Conservation (phyloP, 2,329 filamentous ascomycete genomes). For the Aspergillus fructus region DNA sequence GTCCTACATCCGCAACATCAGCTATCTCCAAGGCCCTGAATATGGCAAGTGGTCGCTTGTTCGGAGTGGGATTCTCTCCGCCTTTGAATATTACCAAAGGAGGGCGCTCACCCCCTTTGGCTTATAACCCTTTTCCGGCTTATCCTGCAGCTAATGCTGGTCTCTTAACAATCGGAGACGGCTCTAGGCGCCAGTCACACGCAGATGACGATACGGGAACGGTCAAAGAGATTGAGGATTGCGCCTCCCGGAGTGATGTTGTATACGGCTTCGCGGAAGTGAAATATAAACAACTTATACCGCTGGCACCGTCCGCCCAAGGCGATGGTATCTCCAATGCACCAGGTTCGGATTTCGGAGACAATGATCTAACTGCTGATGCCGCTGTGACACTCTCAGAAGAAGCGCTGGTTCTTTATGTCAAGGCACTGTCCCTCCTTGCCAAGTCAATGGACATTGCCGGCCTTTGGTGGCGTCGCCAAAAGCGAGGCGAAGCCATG, state of each 20-base stretch:
- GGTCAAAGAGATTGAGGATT: conserved; percentile 82
- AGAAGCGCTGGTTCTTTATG: conserved; percentile 91
- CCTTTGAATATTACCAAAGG: conserved; percentile 46
- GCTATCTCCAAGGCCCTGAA: conserved; percentile 94
- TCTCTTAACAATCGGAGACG: conserved; percentile 62
- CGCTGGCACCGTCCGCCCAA: conserved; percentile 69
- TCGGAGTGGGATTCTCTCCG: conserved; percentile 52
- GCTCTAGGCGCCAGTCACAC: conserved; percentile 59
- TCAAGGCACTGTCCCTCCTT: conserved; percentile 86
- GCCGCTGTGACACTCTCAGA: conserved; percentile 85
- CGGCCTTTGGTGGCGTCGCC: conserved; percentile 84
- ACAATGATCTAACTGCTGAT: conserved; percentile 78
- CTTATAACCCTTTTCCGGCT: conserved; percentile 71
- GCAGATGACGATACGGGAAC: conserved; percentile 78
- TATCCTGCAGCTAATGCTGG: conserved; percentile 76
- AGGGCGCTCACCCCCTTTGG: conserved; percentile 46
- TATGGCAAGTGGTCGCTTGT: conserved; percentile 71
- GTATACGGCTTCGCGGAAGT: conserved; percentile 98
- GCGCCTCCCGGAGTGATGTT: conserved; percentile 89
- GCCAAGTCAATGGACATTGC: conserved; percentile 96
- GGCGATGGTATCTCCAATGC: conserved; percentile 32
- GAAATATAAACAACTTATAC: conserved; percentile 96
- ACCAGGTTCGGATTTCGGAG: conserved; percentile 46
- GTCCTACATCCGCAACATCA: conserved; percentile 76
- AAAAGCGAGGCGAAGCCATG: conserved; percentile 64